Evolutionary conservation across 495 filamentous ascomycete genomes (phyloP), one percentile per base, ranked within the genome.

Genomic region (Lophiostoma macrostomum): DNA sequence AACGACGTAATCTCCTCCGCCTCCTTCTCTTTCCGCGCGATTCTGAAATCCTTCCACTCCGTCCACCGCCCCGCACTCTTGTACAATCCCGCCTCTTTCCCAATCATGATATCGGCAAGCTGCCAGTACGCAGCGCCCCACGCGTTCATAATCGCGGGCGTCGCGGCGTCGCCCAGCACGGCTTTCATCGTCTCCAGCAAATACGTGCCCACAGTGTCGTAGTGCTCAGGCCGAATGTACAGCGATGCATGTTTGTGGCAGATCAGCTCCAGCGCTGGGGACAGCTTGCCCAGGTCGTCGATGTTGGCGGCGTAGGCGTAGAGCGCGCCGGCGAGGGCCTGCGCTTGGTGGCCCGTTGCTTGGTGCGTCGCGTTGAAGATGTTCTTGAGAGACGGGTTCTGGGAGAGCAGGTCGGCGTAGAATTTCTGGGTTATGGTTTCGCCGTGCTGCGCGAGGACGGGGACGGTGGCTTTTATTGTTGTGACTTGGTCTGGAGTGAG

Each of bases 211-310:
- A 90, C 86, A 41, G 86, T 78, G 36, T 76, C 64, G 70, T 88
- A 89, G 51, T 85, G 77, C 6, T 78, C 82, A 19, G 86, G 79
- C 49, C 76, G 68, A 58, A 90, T 80, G 67, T 80, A 80, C 25
- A 89, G 78, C 0, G 80, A 85, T 35, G 80, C 85, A 57, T 90
- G 86, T 69, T 88, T 88, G 67, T 86, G 76, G 64, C 82, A 82
- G 64, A 90, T 88, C 57, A 81, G 75, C 67, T 84, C 81, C n/a
- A 90, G 76, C 29, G 82, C 80, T 5, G 76, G 73, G 28, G 66
- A 53, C 4, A 90, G 74, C 22, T 75, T 79, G 45, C 71, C 73
- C 5, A 87, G 76, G 68, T 87, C 75, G 67, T 88, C 85, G 64
- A 88, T 84, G 65, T 88, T 74, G 18, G 74, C 73, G 48, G 86